Evolutionary conservation across 495 filamentous ascomycete genomes (phyloP).

Genomic region (Aspergillus baeticus): DNA sequence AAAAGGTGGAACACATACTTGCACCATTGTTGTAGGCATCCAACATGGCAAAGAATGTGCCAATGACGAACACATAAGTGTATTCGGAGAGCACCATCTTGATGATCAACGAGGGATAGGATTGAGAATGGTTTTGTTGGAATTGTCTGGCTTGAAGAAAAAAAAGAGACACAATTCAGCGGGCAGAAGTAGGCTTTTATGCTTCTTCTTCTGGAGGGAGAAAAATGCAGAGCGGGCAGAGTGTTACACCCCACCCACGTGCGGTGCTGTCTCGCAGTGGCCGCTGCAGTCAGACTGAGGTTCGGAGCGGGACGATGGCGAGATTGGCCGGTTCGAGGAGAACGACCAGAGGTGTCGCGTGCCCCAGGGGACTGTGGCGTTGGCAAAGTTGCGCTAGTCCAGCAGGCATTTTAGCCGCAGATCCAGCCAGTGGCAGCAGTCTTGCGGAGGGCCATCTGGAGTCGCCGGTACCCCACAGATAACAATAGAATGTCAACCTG

Average conservation of each 20-base stretch:
- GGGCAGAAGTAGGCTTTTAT: neutral
- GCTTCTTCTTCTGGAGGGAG: neutral
- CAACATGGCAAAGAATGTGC: slow-evolving; percentile 71
- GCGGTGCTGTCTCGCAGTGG: neutral
- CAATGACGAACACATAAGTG: slow-evolving; percentile 72
- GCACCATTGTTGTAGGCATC: slow-evolving; percentile 72
- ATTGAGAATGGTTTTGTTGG: neutral
- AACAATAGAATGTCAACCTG: too few species aligned
- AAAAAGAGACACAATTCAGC: neutral
- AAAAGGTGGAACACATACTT: slow-evolving; percentile 45
- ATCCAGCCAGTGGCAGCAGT: neutral
- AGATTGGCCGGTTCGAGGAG: neutral
- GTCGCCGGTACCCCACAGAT: neutral
- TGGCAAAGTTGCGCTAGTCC: neutral
- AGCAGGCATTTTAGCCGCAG: neutral
- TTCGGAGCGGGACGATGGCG: neutral
- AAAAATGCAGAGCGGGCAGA: neutral
- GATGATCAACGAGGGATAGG: slow-evolving; percentile 6
- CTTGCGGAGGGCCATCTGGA: neutral
- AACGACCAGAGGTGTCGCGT: neutral
- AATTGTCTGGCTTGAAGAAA: neutral
- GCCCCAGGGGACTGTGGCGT: neutral
- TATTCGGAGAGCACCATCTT: slow-evolving; percentile 57
- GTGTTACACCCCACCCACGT: neutral
- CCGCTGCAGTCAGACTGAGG: neutral